Conservation (phyloP, 2,329 filamentous ascomycete species). For the Sporothrix inflata region DNA sequence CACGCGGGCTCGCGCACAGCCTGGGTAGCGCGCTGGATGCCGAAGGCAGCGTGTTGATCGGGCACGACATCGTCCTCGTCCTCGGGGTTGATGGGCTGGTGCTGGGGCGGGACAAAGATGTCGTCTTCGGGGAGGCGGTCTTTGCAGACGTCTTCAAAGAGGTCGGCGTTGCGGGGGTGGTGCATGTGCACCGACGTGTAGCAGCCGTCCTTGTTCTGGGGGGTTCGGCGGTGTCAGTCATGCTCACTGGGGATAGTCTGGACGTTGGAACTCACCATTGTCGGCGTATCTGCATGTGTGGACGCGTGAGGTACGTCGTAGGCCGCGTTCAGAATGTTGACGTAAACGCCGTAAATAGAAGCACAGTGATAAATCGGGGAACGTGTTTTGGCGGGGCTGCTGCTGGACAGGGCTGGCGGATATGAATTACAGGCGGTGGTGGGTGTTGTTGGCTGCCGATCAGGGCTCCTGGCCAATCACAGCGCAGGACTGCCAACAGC, state of each 20-base stretch:
- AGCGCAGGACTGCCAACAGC: neutral
- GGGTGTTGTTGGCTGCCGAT: neutral
- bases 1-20: constrained; percentile 71
- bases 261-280: too few species aligned
- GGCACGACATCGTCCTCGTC: constrained; percentile 88
- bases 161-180: constrained; percentile 70
- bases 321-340: neutral
- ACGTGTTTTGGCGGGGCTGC: constrained; percentile 5
- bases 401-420: neutral
- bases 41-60: constrained; percentile 85
- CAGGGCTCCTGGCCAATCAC: neutral
- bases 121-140: constrained; percentile 75
- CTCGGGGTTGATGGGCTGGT: constrained; percentile 83
- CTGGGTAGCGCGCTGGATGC: constrained; percentile 80
- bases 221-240: too few species aligned
- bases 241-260: too few species aligned
- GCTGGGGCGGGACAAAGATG: constrained; percentile 77
- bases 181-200: constrained; percentile 79
- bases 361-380: neutral
- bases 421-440: neutral
- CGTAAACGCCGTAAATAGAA: neutral
- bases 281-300: neutral
- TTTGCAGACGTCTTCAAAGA: constrained; percentile 76
- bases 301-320: neutral
- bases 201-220: constrained; percentile 75